Evolutionary conservation across 495 filamentous ascomycete species (phyloP), one percentile per base, ranked within the genome.

Genomic region (Elasticomyces elasticus): DNA sequence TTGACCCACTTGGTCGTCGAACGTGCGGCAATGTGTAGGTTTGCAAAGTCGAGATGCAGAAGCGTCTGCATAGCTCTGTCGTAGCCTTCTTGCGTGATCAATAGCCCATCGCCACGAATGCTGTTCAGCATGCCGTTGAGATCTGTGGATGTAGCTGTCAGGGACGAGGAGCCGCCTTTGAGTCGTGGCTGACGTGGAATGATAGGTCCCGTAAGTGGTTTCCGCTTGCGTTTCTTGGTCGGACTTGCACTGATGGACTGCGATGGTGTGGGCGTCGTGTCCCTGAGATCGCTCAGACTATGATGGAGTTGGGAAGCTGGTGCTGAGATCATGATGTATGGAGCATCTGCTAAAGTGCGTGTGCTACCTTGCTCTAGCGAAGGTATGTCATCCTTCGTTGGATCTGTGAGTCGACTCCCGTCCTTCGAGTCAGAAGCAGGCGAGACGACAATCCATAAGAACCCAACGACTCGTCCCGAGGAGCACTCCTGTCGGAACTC

Each of bases 401-500:
- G n/a, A n/a, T n/a, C n/a, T n/a, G n/a, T n/a, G n/a, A n/a, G n/a
- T n/a, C n/a, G n/a, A n/a, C 40, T 26, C 38, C 38, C 17, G 27
- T 31, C 6, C 52, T 63, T 17, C 40, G 52, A 17, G 5, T 40
- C 19, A n/a, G 35, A 12, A 12, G 13, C 11, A 41, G 81, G 78
- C 57, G 43, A 84, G 52, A 96, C 84, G 10, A 95, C 81, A 25
- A 95, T 67, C 92, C 92, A 99, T 11, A 97, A 72, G 63, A 99
- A 99, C 0, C 92, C 94, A 0, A 95, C 94, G 50, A 95, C 67
- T 20, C 89, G 74, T 2, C 92, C 92, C 13, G 87, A 83, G 23
- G 89, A 91, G 64, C 92, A 99, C 67, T 99, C 92, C 65, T 97
- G 92, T 26, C 92, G 75, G 64, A 87, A 96, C 13, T 89, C 84